A percentile compares a stretch with the other conserved stretches of the same genome.
phyloP scores from a whole-genome alignment of 768 basidiomycete genomes.

The Paxillus rubicundulus region DNA sequence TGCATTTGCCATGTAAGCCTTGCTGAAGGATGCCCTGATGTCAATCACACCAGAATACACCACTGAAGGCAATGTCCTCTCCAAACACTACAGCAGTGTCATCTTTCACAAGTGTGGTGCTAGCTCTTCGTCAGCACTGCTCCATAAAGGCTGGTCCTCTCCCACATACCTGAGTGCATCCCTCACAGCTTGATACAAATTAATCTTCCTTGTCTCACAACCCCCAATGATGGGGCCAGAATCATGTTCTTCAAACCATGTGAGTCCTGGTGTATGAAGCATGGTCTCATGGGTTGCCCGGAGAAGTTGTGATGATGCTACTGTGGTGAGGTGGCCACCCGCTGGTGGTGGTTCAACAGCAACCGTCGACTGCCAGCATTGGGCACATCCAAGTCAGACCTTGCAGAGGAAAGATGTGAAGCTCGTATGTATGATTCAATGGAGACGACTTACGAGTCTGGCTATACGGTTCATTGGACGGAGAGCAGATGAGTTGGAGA shows the following conservation, averaged over 20 bases:
- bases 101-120: constrained; percentile 82
- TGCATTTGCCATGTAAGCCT: background rate
- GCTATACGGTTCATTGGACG: constrained; percentile 20
- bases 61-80: constrained; percentile 89
- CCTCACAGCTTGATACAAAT: constrained; percentile 88
- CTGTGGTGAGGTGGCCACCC: constrained; percentile 72
- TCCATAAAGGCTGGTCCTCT: background rate
- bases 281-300: constrained; percentile 64
- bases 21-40: background rate
- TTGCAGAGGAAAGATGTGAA: background rate
- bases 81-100: constrained; percentile 89
- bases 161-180: constrained; percentile 75
- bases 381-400: constrained; percentile 5
- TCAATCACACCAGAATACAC: constrained; percentile 78
- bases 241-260: constrained; percentile 63
- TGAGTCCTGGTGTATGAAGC: constrained; percentile 67
- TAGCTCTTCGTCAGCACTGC: constrained; percentile 28
- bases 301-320: constrained; percentile 67
- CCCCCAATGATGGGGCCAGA: constrained; percentile 57
- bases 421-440: background rate
- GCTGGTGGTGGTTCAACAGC: constrained; percentile 65
- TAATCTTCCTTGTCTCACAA: constrained; percentile 92
- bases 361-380: constrained; percentile 50
- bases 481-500: constrained; percentile 6
- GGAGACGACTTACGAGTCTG: constrained; percentile 15